phyloP scores from a whole-genome alignment of 176 grass and related monocot species.

The Carex parvula region DNA sequence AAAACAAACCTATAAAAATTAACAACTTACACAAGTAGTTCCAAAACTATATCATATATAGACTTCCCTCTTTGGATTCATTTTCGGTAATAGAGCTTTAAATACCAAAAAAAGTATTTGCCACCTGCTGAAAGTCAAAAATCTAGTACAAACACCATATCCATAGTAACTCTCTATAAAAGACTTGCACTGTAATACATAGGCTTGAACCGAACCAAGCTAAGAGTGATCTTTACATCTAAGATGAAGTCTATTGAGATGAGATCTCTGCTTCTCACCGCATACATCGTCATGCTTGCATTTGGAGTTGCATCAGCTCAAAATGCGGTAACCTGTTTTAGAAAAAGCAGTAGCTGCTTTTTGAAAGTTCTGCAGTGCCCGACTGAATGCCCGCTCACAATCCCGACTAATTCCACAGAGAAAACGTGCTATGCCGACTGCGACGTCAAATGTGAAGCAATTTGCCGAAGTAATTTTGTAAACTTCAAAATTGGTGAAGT shows the following conservation, averaged over 20 bases:
- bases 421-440: slow-evolving; percentile 35
- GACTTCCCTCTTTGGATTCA: no score
- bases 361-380: slow-evolving; percentile 24
- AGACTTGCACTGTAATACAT: background rate
- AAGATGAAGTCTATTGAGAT: slow-evolving; percentile 2
- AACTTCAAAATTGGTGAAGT: background rate
- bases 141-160: background rate
- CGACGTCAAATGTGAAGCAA: slow-evolving; percentile 27
- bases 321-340: slow-evolving; percentile 1
- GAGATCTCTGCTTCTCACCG: background rate
- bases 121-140: slow-evolving; percentile 17
- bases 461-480: slow-evolving; percentile 27
- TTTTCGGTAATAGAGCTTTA: background rate
- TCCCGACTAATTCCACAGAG: slow-evolving; percentile 12
- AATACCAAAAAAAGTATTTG: background rate
- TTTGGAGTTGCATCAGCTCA: slow-evolving; percentile 21
- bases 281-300: slow-evolving; percentile 1
- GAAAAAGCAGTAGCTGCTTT: background rate
- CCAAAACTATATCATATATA: no score
- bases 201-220: background rate
- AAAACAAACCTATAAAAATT: no score
- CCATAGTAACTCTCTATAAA: background rate
- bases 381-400: background rate
- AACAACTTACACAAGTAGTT: no score
- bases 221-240: background rate